Evolutionary conservation across 441 rosid species (phyloP), one percentile per base, ranked within the genome.

Genomic region (Corymbia citriodora): DNA sequence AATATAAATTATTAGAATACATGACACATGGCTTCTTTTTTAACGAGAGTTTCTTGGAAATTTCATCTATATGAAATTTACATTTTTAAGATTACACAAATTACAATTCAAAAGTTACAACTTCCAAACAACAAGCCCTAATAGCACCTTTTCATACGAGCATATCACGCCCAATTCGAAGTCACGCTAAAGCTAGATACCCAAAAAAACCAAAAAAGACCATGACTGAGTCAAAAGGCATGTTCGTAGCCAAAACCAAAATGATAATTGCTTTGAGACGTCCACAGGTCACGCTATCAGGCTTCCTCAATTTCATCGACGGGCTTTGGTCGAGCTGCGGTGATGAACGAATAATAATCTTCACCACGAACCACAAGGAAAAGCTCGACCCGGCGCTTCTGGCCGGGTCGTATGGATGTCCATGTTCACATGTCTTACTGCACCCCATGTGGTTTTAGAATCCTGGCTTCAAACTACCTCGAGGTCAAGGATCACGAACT

Each of bases 221-320:
- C 65, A 59, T 59, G 25, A 59, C 65, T 59, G 23, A 59, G 25
- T 59, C 65, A 10, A 4, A 59, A 59, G 25, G n/a, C 65, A 59
- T 5, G 7, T 59, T 59, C 25, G 14, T 25, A 10, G 65, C 25
- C 65, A 59, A 59, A 59, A 59, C n/a, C 14, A 59, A 59, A 40
- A 74, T 74, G 52, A 40, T 21, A 14, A 45, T 33, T 48, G 40
- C 74, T 33, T 36, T 54, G 74, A 1, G 17, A 40, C 23, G n/a
- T 40, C 55, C 29, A 61, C 88, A 95, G 91, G 92, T 95, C 55
- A 96, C 96, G 17, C 89, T 94, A n/a, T 95, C 96, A 21, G 96
- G 97, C 27, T 88, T 96, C 36, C 92, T 95, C 50, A 95, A 95
- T 90, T 95, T 95, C 50, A 74, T 40, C 85, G 5, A 74, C 10